Conservation (phyloP, 225 moss, liverwort and hornwort genomes). For the Lunularia cruciata region DNA sequence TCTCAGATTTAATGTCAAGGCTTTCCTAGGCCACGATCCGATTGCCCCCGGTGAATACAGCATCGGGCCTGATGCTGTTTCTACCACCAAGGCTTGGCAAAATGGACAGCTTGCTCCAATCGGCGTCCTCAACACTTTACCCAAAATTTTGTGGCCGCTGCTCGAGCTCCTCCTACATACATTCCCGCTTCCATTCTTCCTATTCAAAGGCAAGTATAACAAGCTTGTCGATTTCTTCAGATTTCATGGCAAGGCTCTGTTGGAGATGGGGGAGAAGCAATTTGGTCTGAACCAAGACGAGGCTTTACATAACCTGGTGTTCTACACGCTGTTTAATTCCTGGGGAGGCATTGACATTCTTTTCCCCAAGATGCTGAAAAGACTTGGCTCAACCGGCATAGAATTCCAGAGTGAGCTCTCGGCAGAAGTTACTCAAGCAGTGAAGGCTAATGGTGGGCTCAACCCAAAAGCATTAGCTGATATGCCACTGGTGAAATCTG, state of each 20-base stretch:
- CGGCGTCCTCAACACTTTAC: not conserved
- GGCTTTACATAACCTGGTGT: conserved; percentile 46
- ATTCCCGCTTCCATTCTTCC: conserved; percentile 31
- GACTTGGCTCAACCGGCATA: conserved; percentile 25
- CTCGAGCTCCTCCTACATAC: conserved; percentile 49
- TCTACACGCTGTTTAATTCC: conserved; percentile 38
- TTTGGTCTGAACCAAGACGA: conserved; percentile 40
- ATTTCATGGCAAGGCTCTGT: conserved; percentile 27
- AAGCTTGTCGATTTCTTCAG: conserved; percentile 35
- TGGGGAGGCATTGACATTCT: conserved; percentile 39
- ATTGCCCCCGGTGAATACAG: not conserved
- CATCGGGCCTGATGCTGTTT: not conserved
- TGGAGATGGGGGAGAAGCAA: conserved; percentile 39
- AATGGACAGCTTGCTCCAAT: conserved; percentile 31
- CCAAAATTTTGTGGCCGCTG: conserved; percentile 19
- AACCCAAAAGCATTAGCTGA: conserved; percentile 28
- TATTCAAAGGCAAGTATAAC: conserved; percentile 11
- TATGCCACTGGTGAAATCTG: conserved; percentile 47
- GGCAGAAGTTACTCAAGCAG: conserved; percentile 40
- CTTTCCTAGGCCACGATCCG: conserved; percentile 24
- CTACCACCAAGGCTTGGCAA: not conserved
- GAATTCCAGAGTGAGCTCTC: conserved; percentile 47
- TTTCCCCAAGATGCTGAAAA: conserved; percentile 22
- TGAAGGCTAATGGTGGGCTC: conserved; percentile 42
- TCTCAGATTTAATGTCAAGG: conserved; percentile 31